Evolutionary conservation across 768 basidiomycete genomes (phyloP).

Genomic region (Daedaleopsis sinensis): DNA sequence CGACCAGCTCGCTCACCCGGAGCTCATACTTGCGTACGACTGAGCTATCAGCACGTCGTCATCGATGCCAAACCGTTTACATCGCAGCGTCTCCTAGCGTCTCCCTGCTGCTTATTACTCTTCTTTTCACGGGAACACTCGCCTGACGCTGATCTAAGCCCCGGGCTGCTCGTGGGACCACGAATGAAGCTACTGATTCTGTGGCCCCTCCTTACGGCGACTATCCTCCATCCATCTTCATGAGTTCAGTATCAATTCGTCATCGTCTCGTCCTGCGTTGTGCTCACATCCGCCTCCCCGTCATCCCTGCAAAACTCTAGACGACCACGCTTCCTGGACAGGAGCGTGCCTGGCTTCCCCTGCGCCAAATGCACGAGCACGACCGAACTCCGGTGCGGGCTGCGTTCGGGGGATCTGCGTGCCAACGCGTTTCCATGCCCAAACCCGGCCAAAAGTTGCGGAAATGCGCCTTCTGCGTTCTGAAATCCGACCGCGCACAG

Average conservation of each 20-base stretch:
- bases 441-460: slow-evolving; percentile 15
- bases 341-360: slow-evolving; percentile 1
- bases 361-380: neutral
- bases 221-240: too few species aligned
- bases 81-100: neutral
- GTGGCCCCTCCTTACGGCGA: too few species aligned
- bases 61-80: slow-evolving; percentile 1
- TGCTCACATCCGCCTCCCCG: neutral
- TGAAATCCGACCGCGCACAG: slow-evolving; percentile 8
- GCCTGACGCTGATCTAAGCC: slow-evolving; percentile 2
- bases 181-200: neutral
- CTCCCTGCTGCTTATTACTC: too few species aligned
- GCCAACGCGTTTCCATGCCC: slow-evolving; percentile 18
- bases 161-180: slow-evolving; percentile 1
- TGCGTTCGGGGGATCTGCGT: slow-evolving; percentile 1
- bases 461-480: neutral
- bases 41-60: slow-evolving; percentile 15
- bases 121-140: neutral
- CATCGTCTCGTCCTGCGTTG: neutral
- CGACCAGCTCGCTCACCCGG: neutral
- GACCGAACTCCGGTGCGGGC: slow-evolving; percentile 1
- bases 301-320: neutral
- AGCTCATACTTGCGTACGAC: too few species aligned
- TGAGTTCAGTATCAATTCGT: neutral
- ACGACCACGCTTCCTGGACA: neutral